Evolutionary conservation across 1,284 basidiomycete genomes (phyloP), one percentile per base, ranked within the genome.

Genomic region (Sporisorium sorghi): DNA sequence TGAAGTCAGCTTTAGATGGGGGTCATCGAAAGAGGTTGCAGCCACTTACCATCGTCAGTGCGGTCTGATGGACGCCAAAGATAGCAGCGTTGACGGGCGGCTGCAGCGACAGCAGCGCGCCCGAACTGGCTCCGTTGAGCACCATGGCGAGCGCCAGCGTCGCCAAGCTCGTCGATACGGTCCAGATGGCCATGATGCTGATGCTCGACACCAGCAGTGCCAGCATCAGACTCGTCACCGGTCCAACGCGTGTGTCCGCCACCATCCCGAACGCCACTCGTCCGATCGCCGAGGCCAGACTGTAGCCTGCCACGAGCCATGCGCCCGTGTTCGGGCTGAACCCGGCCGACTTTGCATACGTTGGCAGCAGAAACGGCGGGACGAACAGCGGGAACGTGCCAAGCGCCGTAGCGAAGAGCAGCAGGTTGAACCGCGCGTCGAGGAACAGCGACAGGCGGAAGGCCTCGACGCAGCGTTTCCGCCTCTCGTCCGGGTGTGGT

Each of bases 331-430:
- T 63, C 5, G 78, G 37, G 46, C 63, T 68, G 46, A 73, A 70
- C 11, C 80, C 78, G 11, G 84, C 76, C 17, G 77, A 76, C 30
- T 72, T 67, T 10, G 82, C 83, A 63, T 83, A 85, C 5, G 85
- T 75, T 1, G 85, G 85, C 6, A 85, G 73, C 65, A 84, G 81
- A 76, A 85, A 85, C 24, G 85, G 83, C 10, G 85, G 83, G 3
- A 85, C 83, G 57, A 85, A 79, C 19, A 85, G 74, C 1, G 84
- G 81, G 54, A 85, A 85, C 3, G 82, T 83, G 3, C 64, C 82
- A 8, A 85, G 53, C 4, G 80, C 83, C 5, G 80, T 83, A 0
- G 79, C 73, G 12, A 78, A 30, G 43, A 85, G 78, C 52, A 85
- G 61, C 26, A 82, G 62, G 26, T 75, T 68, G 67, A 85, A 85